A percentile compares a stretch with the other conserved stretches of the same genome.
Evolutionary conservation across 2,329 filamentous ascomycete species (phyloP).

Genomic region (Exophiala spinifera): DNA sequence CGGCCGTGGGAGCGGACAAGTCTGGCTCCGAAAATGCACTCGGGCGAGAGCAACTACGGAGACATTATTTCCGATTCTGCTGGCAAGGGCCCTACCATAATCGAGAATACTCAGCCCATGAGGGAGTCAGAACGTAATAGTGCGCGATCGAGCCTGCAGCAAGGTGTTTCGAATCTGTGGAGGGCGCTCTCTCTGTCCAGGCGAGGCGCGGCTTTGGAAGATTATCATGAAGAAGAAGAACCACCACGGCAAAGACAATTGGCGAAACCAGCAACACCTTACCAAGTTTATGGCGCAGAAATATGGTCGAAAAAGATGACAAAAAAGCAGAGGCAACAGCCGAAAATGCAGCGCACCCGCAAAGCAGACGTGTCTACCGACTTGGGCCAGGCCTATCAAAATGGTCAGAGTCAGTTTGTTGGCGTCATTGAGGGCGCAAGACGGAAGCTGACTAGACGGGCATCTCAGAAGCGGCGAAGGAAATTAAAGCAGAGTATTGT

Average conservation of each 20-base stretch:
- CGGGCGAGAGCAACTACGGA: conserved; percentile 19
- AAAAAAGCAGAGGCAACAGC: conserved; percentile 21
- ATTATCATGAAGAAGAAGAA: neutral
- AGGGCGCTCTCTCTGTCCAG: conserved; percentile 17
- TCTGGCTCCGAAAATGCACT: neutral
- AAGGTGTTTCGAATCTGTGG: conserved; percentile 16
- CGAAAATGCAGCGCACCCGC: conserved; percentile 5
- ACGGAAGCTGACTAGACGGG: conserved; percentile 35
- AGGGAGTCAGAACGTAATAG: conserved; percentile 8
- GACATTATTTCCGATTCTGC: conserved; percentile 30
- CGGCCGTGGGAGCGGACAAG: neutral
- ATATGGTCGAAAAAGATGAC: conserved; percentile 35
- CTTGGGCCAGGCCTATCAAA: conserved; percentile 20
- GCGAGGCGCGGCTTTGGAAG: neutral
- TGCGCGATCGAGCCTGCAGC: conserved; percentile 18
- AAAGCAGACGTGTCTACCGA: conserved; percentile 14
- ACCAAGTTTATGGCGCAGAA: conserved; percentile 38
- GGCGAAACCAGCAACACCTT: conserved; percentile 36
- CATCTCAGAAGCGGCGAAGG: conserved; percentile 37
- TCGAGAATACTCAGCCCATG: neutral
- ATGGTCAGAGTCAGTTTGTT: conserved; percentile 23
- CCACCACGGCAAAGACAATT: conserved; percentile 28
- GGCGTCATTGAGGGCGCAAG: conserved; percentile 35
- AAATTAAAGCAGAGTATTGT: conserved; percentile 42
- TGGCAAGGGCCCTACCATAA: conserved; percentile 14